phyloP scores from a whole-genome alignment of 768 basidiomycete species.

The Suillus lakei region DNA sequence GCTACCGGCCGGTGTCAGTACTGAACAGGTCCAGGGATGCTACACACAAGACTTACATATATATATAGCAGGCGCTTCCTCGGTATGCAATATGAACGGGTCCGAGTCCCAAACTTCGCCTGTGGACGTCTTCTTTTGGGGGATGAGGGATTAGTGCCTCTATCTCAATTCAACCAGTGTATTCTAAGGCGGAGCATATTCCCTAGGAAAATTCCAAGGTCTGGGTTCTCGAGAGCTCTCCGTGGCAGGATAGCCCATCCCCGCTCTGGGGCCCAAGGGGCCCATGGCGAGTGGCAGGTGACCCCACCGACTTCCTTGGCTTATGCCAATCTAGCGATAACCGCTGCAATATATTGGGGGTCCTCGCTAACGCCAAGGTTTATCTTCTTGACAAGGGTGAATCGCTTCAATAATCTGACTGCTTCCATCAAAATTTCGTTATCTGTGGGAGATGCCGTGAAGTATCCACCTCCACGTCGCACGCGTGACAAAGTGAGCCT shows the following conservation, averaged over 20 bases:
- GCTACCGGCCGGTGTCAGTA: background rate
- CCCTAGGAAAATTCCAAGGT: background rate
- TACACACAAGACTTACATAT: background rate
- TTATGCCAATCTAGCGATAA: background rate
- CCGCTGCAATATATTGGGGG: background rate
- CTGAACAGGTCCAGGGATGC: background rate
- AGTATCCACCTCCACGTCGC: background rate
- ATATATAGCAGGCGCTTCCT: background rate
- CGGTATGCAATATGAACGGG: background rate
- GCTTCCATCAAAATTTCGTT: background rate
- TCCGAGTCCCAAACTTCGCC: background rate
- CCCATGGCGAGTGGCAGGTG: background rate
- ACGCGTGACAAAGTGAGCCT: background rate
- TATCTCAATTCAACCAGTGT: background rate
- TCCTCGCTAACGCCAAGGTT: background rate
- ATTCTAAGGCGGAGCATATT: background rate
- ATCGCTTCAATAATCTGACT: background rate
- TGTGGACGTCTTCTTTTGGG: background rate
- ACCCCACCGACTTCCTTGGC: background rate
- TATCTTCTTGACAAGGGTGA: background rate
- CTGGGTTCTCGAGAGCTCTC: background rate
- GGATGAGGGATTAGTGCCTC: background rate
- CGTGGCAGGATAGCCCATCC: background rate
- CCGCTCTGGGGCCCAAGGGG: background rate
- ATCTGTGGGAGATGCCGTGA: slow-evolving; percentile 4